Evolutionary conservation across 192 early-diverging fungal genomes (phyloP).

Genomic region (Podila clonocystis): DNA sequence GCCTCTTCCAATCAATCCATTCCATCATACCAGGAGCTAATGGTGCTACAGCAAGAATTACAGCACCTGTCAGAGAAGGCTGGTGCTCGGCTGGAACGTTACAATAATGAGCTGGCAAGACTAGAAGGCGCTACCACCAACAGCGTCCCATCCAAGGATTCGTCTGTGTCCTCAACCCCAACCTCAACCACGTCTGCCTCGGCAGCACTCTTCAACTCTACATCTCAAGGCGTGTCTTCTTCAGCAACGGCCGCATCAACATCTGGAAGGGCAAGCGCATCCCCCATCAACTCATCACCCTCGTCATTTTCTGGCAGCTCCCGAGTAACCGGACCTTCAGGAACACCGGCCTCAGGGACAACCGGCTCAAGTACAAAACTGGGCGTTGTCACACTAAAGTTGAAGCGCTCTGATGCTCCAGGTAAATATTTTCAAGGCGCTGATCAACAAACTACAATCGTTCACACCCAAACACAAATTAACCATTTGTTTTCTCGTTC

Average conservation of each 20-base stretch:
- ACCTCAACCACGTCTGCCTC: slow-evolving; percentile 8
- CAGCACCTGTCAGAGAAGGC: slow-evolving; percentile 41
- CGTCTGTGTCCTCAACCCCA: slow-evolving; percentile 33
- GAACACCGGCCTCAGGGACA: slow-evolving; percentile 1
- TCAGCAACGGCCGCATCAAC: slow-evolving; percentile 2
- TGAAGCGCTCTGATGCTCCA: slow-evolving; percentile 47
- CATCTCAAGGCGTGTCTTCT: slow-evolving; percentile 8
- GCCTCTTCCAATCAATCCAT: slow-evolving; percentile 13
- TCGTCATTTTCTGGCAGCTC: slow-evolving; percentile 31
- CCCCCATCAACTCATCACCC: slow-evolving; percentile 31
- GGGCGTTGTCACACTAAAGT: slow-evolving; percentile 37
- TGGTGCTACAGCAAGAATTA: slow-evolving; percentile 35
- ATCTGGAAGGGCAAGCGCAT: slow-evolving; percentile 20
- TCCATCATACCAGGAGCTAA: slow-evolving; percentile 32
- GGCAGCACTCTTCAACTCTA: background rate
- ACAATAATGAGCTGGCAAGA: slow-evolving; percentile 18
- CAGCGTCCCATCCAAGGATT: slow-evolving; percentile 27
- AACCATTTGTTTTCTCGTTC: too few relatives aligned
- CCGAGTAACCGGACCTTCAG: slow-evolving; percentile 15
- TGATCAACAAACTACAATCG: too few relatives aligned
- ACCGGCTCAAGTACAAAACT: slow-evolving; percentile 24
- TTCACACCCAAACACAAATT: too few relatives aligned
- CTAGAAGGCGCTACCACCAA: slow-evolving; percentile 12
- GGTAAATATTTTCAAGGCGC: slow-evolving; percentile 1
- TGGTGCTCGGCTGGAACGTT: slow-evolving; percentile 14